phyloP scores from a whole-genome alignment of 2,329 filamentous ascomycete genomes.

The Ilyonectria sp. region DNA sequence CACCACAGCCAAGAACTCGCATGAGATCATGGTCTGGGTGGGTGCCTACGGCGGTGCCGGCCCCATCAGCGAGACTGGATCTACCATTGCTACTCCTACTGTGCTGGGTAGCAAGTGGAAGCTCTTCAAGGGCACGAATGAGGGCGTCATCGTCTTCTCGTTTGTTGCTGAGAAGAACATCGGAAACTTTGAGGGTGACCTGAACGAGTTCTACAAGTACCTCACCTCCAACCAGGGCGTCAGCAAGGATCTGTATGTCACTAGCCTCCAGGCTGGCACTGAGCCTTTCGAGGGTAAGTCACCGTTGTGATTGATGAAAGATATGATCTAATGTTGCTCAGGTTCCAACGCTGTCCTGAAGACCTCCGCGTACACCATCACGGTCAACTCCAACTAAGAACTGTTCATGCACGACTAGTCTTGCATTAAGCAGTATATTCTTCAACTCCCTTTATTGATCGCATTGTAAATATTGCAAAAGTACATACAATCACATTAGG shows the following conservation, averaged over 20 bases:
- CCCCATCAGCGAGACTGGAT: conserved; percentile 59
- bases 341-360: conserved; percentile 40
- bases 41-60: conserved; percentile 70
- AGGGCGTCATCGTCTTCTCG: conserved; percentile 72
- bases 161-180: conserved; percentile 61
- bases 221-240: conserved; percentile 63
- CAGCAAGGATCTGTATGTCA: conserved; percentile 40
- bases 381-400: conserved; percentile 17
- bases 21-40: conserved; percentile 79
- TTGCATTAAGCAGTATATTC: not conserved
- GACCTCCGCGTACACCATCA: conserved; percentile 36
- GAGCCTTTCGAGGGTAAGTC: conserved; percentile 63
- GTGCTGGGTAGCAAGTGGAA: conserved; percentile 70
- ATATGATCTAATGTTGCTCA: conserved; percentile 12
- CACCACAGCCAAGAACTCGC: conserved; percentile 60
- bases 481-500: no score
- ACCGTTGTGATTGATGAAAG: rapidly evolving
- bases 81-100: conserved; percentile 57
- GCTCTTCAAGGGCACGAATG: conserved; percentile 74
- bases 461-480: no score
- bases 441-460: no score
- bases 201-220: conserved; percentile 71
- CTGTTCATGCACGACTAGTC: not conserved
- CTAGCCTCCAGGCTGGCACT: conserved; percentile 59
- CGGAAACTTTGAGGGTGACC: conserved; percentile 69